Evolutionary conservation across 345 rosid genomes (phyloP), one percentile per base, ranked within the genome.

Genomic region (Garcia nutans): DNA sequence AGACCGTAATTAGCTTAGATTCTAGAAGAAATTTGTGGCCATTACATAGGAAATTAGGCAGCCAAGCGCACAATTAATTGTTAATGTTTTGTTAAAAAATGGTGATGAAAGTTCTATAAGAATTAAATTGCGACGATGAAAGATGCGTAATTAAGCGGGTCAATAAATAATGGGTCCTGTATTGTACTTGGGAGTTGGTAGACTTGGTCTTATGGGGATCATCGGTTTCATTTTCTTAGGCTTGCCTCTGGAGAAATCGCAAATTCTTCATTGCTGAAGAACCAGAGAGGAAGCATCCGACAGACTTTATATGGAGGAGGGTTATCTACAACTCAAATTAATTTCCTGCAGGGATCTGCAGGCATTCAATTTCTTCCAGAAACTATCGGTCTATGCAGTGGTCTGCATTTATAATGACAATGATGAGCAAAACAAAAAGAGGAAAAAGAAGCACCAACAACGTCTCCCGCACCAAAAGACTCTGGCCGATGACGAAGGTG

Each of bases 361-460:
- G 66, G 77, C 88, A 74, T 86, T 86, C 84, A 86, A 86, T 49
- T 77, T 86, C 70, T 86, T 84, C 62, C 83, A 76, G 55, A 88
- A 88, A 81, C 87, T 78, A 6, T 84, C 84, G 0, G 84, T 79
- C 50, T 84, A 81, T 69, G 80, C 80, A 1, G 78, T 24, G 0
- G 88, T 83, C 56, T 84, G 79, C 77, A 66, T 84, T 59, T n/a
- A 76, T 50, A 45, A 70, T 3, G 75, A 76, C 6, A 61, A 74
- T 2, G 10, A 49, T 3, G 81, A 70, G 71, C 54, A 67, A 73
- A 74, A 79, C 75, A 77, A n/a, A 67, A 77, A 10, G 17, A 37
- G 68, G 67, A 58, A 70, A 74, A 71, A 78, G 3, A 13, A 44
- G 19, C 54, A 72, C 8, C 72, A 73, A 37, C 74, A 69, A 22